Base-by-base conservation (phyloP, 1,139 yeast genomes). In the Williopsis jadinii region DNA sequence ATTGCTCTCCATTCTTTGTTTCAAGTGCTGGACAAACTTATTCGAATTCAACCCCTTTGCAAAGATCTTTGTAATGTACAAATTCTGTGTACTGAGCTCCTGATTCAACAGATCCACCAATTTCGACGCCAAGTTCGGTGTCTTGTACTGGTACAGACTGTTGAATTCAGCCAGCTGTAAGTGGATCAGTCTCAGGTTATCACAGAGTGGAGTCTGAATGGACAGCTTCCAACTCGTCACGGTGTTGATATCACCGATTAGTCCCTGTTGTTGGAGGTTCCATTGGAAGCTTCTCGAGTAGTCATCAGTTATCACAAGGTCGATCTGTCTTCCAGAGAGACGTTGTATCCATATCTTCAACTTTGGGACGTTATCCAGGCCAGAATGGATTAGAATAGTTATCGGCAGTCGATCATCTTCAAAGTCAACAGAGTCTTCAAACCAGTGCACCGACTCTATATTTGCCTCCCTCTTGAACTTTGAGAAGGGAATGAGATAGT, bases 361-460 rank as follows among this genome's bases (percentile, higher is more conserved):
- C 3, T 36, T 33, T 1, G 31, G 11, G 3, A 55, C 24, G 24
- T 55, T 55, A 2, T 27, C 8, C n/a, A 54, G 29, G 2, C 44
- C 37, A 0, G 55, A 56, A 29, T 32, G 41, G 29, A 50, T 47
- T 8, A 49, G 39, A 30, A 52, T 49, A 6, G 55, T 52, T 12
- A 19, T 28, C n/a, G 19, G 8, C 24, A 19, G 6, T 19, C 6
- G 24, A 12, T 15, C n/a, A n/a, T 19, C 29, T 9, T 11, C 11
- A n/a, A 11, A 14, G 11, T 27, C 11, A 9, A 34, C n/a, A 8
- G 36, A 9, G 9, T 34, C 36, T n/a, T 34, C 30, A 14, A 84
- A 66, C 84, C 88, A 82, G 19, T 77, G 66, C 15, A 82, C 75
- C 46, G 72, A 71, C 28, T 69, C 73, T 40, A 85, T 77, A 38